Percentiles rank a stretch among this genome's conserved stretches.
Conservation (phyloP, 768 basidiomycete genomes). For the Suillus subalutaceus region DNA sequence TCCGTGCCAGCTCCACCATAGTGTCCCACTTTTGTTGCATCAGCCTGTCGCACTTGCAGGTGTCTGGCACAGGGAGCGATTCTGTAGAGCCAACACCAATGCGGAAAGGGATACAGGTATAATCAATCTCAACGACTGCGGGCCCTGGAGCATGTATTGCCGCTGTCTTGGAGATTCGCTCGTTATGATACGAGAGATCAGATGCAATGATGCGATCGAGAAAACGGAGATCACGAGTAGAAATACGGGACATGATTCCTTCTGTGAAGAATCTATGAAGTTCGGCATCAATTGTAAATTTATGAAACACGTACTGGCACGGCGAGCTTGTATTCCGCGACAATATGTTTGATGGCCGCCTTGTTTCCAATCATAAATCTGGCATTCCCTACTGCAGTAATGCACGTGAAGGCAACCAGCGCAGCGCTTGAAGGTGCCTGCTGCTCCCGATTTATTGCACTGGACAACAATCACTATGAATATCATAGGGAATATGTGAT, state of each 20-base stretch:
- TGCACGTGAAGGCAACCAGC: constrained; percentile 32
- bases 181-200: constrained; percentile 19
- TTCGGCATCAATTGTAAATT: not conserved
- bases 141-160: constrained; percentile 10
- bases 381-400: constrained; percentile 35
- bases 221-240: constrained; percentile 27
- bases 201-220: constrained; percentile 27
- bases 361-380: constrained; percentile 32
- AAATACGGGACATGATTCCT: constrained; percentile 24
- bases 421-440: constrained; percentile 30
- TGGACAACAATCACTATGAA: constrained; percentile 12
- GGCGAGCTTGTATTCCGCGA: constrained; percentile 29
- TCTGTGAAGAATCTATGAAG: constrained; percentile 14
- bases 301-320: constrained; percentile 21
- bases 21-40: constrained; percentile 28
- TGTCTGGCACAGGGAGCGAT: constrained; percentile 13
- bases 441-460: constrained; percentile 29
- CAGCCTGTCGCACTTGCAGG: constrained; percentile 26
- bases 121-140: constrained; percentile 31
- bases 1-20: constrained; percentile 31
- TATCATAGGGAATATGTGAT: not conserved
- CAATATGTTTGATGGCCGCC: constrained; percentile 30
- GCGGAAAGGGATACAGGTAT: constrained; percentile 21
- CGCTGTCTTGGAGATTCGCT: constrained; percentile 20
- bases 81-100: constrained; percentile 21